Evolutionary conservation across 192 early-diverging fungal genomes (phyloP), one percentile per base, ranked within the genome.

Genomic region (Neocallimastix lanati): DNA sequence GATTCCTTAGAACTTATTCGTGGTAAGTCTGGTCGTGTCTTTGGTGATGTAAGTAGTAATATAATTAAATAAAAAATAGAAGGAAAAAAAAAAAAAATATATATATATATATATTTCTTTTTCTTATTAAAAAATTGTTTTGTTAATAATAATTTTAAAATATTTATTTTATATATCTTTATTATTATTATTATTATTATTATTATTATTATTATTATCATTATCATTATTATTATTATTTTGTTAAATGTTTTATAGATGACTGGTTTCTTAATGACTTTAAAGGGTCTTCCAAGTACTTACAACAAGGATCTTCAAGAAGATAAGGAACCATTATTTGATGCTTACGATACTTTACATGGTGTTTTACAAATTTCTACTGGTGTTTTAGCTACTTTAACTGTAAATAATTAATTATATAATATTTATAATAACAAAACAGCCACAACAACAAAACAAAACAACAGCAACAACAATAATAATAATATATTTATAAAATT

Each of bases 271-370:
- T 91, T 99, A 90, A 99, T 99, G 97, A 94, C 96, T 4, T 91
- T 94, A 87, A 99, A 99, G 88, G 97, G 96, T 13, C 87, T 95
- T 79, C 96, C 97, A 15, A 94, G 92, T 83, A 99, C 97, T 15
- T 99, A 99, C 87, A 99, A 99, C 88, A 98, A 98, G 86, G 97
- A 98, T 82, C 89, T 99, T 80, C 97, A 99, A 85, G 97, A 98
- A 85, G 97, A 98, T 85, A 99, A 99, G 87, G 97, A 99, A 84
- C 96, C 97, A 33, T 89, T 99, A 86, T 99, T 99, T 87, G 96
- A 98, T 82, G 92, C 96, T 2, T 90, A 91, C 16, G 96, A 98
- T 84, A 98, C 94, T 4, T 82, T 98, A 29, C 87, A 90, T 37
- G 96, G 94, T 0, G 95, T 94, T 13, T 84, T 99, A 38, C 96